Evolutionary conservation across 768 basidiomycete species (phyloP).

Genomic region (Clavaria fumosa): DNA sequence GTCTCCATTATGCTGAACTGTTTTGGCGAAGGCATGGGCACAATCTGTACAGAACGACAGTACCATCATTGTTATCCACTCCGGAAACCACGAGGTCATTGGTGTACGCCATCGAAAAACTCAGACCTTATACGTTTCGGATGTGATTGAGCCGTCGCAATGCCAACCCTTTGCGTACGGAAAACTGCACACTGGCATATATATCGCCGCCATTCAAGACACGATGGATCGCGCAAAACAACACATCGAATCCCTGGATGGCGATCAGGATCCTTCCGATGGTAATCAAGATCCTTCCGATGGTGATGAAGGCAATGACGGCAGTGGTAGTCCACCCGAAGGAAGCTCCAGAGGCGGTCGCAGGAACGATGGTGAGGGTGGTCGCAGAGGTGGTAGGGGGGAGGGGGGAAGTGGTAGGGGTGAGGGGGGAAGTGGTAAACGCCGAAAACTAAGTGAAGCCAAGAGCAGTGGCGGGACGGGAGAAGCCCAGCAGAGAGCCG

Average conservation of each 20-base stretch:
- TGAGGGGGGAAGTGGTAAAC: too few relatives aligned
- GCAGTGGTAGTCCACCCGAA: neutral
- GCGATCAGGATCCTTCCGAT: constrained; percentile 3
- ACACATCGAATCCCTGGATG: neutral
- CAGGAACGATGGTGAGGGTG: constrained; percentile 5
- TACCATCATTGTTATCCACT: constrained; percentile 7
- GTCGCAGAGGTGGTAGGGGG: constrained; percentile 5
- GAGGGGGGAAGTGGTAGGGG: neutral
- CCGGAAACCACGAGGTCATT: neutral
- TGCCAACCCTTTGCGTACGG: neutral
- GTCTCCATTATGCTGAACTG: constrained; percentile 5
- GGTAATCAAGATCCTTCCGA: constrained; percentile 3
- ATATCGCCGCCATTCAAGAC: neutral
- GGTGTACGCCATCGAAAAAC: neutral
- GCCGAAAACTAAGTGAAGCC: too few relatives aligned
- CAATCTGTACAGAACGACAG: constrained; percentile 8
- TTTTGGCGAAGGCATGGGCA: constrained; percentile 11
- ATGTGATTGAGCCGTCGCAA: neutral
- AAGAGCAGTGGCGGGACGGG: too few relatives aligned
- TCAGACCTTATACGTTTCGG: neutral
- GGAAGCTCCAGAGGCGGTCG: neutral
- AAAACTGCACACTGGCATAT: neutral
- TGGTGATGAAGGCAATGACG: neutral
- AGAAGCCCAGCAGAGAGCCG: too few relatives aligned
- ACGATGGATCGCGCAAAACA: neutral